A percentile compares a stretch with the other conserved stretches of the same genome.
Conservation (phyloP, 2,329 filamentous ascomycete genomes). For the Aspergillus novofumigatus region DNA sequence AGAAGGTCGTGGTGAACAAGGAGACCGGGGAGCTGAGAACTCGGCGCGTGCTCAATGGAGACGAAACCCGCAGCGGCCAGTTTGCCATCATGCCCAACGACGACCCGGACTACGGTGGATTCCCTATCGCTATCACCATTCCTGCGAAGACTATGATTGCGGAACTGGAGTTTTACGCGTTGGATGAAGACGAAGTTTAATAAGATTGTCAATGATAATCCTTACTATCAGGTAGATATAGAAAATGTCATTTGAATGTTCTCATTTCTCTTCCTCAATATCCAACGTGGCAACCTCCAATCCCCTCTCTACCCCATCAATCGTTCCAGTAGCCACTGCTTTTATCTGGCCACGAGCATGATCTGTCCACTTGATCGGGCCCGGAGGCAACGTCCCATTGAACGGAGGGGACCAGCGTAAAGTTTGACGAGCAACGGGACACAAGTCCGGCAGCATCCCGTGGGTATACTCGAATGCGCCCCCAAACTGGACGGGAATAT, state of each 20-base stretch:
- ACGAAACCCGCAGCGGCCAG: conserved; percentile 47
- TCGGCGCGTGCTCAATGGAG: conserved; percentile 39
- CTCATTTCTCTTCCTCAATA: background rate
- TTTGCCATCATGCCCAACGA: conserved; percentile 55
- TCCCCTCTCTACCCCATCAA: conserved; percentile 5
- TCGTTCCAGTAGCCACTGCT: conserved; percentile 18
- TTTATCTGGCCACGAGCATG: conserved; percentile 7
- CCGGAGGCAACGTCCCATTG: conserved; percentile 6
- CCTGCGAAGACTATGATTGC: conserved; percentile 46
- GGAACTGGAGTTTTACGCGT: conserved; percentile 13
- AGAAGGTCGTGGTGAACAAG: conserved; percentile 34
- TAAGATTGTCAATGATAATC: no score
- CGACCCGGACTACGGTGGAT: conserved; percentile 54
- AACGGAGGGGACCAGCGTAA: conserved; percentile 2
- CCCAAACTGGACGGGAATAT: conserved; percentile 20
- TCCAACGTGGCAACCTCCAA: conserved; percentile 6
- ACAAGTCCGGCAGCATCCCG: conserved; percentile 17
- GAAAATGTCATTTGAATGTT: background rate
- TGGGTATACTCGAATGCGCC: conserved; percentile 17
- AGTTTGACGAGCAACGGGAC: conserved; percentile 5
- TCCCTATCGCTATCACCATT: conserved; percentile 53
- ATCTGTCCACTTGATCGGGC: conserved; percentile 19
- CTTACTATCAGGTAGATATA: no score
- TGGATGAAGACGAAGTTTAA: background rate
- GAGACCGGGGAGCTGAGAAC: conserved; percentile 36